phyloP scores from a whole-genome alignment of 164 flowering plant species.

The Magnolia changhungtana region DNA sequence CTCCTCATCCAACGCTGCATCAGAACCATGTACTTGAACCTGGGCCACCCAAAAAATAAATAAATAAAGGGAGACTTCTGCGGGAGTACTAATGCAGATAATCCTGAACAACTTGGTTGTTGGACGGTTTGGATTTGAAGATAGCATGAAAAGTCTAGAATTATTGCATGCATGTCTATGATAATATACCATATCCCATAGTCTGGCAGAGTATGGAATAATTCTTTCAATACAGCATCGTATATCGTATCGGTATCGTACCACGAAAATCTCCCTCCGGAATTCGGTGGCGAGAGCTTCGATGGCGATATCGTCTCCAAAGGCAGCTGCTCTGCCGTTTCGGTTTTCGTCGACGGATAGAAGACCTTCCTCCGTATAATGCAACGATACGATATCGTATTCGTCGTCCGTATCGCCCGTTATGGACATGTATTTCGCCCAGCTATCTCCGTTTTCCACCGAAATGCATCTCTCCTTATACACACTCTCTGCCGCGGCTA shows the following conservation, averaged over 20 bases:
- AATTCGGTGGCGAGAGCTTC: constrained; percentile 19
- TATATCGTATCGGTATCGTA: neutral
- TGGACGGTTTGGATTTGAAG: too few species aligned
- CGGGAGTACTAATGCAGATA: too few species aligned
- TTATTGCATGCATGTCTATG: too few species aligned
- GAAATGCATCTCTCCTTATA: constrained; percentile 17
- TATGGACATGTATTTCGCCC: constrained; percentile 21
- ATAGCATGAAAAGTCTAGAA: too few species aligned
- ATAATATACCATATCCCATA: too few species aligned
- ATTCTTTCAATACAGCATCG: too few species aligned
- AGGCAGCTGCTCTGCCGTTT: constrained; percentile 21
- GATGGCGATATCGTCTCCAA: constrained; percentile 24
- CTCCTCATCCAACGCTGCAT: constrained; percentile 79
- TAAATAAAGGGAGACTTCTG: too few species aligned
- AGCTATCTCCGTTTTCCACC: constrained; percentile 17
- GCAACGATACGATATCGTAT: constrained; percentile 19
- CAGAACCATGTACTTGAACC: constrained; percentile 91
- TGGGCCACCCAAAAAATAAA: constrained; percentile 5
- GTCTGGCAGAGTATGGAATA: too few species aligned
- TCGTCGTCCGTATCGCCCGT: constrained; percentile 12
- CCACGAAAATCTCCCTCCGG: constrained; percentile 18
- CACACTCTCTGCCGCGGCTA: constrained; percentile 20
- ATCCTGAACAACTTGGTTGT: too few species aligned
- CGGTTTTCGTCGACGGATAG: constrained; percentile 20
- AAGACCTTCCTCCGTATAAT: constrained; percentile 19